A percentile compares a stretch with the other conserved stretches of the same genome.
Conservation (phyloP, 106 monocot genomes). For the Posidonia australis region DNA sequence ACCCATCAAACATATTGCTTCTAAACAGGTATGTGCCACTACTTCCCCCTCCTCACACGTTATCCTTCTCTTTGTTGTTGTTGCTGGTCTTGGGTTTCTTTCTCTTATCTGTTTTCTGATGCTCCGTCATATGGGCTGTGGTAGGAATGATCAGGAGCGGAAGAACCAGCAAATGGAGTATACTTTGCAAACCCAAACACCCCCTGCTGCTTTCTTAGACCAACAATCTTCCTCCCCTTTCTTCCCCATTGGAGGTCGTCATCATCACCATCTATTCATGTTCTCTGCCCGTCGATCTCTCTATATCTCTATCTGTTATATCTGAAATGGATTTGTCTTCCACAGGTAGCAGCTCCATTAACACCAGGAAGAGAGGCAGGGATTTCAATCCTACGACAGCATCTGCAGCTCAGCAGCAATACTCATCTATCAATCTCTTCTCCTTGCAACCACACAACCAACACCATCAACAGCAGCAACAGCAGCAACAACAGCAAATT, state of each 20-base stretch:
- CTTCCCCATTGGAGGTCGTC: constrained; percentile 4
- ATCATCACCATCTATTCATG: background rate
- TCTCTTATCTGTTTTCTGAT: too few relatives aligned
- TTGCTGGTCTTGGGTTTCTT: too few relatives aligned
- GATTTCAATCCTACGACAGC: background rate
- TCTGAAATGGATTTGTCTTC: background rate
- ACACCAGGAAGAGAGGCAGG: constrained; percentile 5
- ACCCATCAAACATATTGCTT: too few relatives aligned
- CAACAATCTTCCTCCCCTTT: constrained; percentile 4
- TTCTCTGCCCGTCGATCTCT: background rate
- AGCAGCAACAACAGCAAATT: too few relatives aligned
- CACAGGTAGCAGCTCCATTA: background rate
- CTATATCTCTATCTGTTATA: background rate
- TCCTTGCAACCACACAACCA: background rate
- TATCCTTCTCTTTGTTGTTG: too few relatives aligned
- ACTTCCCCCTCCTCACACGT: too few relatives aligned
- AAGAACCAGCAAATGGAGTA: constrained; percentile 3
- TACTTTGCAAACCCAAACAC: background rate
- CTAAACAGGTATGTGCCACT: too few relatives aligned
- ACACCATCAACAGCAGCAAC: background rate
- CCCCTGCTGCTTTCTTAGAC: background rate
- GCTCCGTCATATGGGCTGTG: too few relatives aligned
- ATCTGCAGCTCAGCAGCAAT: background rate
- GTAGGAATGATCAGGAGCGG: constrained; percentile 1
- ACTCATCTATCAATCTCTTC: background rate